Evolutionary conservation across 1,139 yeast species (phyloP).

Genomic region (Waltiozyma sp.): DNA sequence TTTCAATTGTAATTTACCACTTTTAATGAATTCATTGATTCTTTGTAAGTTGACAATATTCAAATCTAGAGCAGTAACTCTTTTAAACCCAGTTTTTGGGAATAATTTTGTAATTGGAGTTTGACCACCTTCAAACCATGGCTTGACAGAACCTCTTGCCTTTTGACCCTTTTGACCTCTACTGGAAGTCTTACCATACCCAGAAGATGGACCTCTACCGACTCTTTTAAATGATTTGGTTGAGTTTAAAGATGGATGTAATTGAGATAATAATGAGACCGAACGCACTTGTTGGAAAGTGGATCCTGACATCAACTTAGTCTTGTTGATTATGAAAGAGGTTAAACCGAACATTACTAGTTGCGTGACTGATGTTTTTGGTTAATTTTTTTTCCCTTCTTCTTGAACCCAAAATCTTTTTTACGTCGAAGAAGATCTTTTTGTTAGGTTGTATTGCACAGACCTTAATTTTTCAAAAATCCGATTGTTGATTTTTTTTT

Average conservation of each 20-base stretch:
- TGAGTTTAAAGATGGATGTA: conserved; percentile 27
- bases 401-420: no score
- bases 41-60: conserved; percentile 45
- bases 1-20: conserved; percentile 50
- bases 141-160: conserved; percentile 83
- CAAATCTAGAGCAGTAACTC: conserved; percentile 35
- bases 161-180: conserved; percentile 99
- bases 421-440: no score
- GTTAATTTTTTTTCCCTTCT: no score
- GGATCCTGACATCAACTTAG: neutral
- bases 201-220: conserved; percentile 97
- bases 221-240: conserved; percentile 49
- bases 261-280: conserved; percentile 22
- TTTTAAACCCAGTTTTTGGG: conserved; percentile 83
- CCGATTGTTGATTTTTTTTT: neutral
- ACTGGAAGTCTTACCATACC: conserved; percentile 87
- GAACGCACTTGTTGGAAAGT: conserved; percentile 14
- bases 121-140: conserved; percentile 99
- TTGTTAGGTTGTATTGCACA: no score
- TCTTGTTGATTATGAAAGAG: neutral
- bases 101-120: conserved; percentile 84
- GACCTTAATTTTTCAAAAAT: neutral
- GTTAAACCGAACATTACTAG: conserved; percentile 3
- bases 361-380: no score
- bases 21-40: conserved; percentile 51